Evolutionary conservation across 2,329 filamentous ascomycete species (phyloP).

Genomic region (Triangularia verruculosa): DNA sequence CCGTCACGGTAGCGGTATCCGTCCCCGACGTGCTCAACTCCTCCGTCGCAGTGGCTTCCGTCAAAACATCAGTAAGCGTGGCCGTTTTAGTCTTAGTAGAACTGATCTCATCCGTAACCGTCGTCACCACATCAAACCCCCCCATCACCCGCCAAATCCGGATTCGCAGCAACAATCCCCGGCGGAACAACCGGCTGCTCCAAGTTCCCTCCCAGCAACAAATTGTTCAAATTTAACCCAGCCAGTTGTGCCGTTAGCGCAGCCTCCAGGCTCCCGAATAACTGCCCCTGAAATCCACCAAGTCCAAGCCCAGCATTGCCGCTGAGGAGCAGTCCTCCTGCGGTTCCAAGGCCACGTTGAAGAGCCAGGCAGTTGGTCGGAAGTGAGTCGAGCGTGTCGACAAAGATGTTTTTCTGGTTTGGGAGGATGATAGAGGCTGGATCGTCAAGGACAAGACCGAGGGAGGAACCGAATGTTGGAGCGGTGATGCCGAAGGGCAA

Average conservation of each 20-base stretch:
- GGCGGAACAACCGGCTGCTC: conserved; percentile 9
- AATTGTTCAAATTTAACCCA: conserved; percentile 26
- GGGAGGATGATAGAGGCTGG: conserved; percentile 40
- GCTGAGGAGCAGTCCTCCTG: background rate
- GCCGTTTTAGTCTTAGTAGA: background rate
- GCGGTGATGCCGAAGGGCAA: conserved; percentile 35
- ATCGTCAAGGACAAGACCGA: conserved; percentile 34
- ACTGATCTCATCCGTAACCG: background rate
- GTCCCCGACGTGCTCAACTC: background rate
- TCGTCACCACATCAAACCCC: conserved; percentile 18
- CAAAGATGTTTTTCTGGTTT: conserved; percentile 33
- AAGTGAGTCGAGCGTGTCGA: conserved; percentile 35
- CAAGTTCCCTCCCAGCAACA: conserved; percentile 18
- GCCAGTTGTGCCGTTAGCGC: conserved; percentile 30
- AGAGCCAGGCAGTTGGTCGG: conserved; percentile 32
- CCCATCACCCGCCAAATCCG: conserved; percentile 15
- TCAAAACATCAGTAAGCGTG: background rate
- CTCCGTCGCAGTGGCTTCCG: too few species aligned
- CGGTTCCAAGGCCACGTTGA: background rate
- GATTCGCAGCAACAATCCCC: conserved; percentile 5
- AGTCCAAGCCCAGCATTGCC: background rate
- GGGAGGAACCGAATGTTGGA: conserved; percentile 27
- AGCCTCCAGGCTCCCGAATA: conserved; percentile 33
- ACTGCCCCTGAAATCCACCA: conserved; percentile 27
- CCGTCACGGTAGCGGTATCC: background rate